Base-by-base conservation (phyloP, 257 asterid species). In the Solanum habrochaites region DNA sequence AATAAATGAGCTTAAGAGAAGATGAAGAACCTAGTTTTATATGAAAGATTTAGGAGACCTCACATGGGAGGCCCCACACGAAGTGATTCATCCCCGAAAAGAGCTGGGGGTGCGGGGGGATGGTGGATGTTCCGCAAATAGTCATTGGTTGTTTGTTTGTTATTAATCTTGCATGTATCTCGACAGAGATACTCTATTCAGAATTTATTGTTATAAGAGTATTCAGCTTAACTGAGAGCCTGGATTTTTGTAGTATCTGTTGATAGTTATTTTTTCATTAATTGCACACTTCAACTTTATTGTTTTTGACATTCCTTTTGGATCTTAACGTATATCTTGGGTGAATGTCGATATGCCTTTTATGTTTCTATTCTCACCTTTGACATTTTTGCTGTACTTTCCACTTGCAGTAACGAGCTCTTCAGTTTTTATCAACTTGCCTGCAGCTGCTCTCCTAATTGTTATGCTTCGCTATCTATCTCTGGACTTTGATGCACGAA, bases 381-480 rank as follows among this genome's bases (percentile, higher is more conserved):
- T 7, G 58, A 45, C 71, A 27, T 80, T 29, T 81, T 81, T 81
- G 1, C 18, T 49, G 85, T 31, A 11, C 47, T 81, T 81, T 81
- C 43, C 45, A 71, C 27, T 84, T 86, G 88, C 98, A 97, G 99
- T 96, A 88, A 95, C 98, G 40, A 97, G 99, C 91, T 82, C 96
- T 29, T 96, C 99, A 86, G 98, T 96, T 87, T 91, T 97, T 75
- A 94, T 95, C 91, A 97, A 97, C 94, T 86, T 97, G 86, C 98
- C 98, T 87, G 97, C 94, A 81, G 99, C 99, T 56, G 94, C 91
- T 39, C 60, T 92, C 85, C 88, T 97, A 87, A 91, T 97, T 66
- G 89, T 97, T 87, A 64, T 87, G 71, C 91, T 95, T 82, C 98
- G 99, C 83, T 97, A 97, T 90, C 86, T 93, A 86, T 90, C 96